Evolutionary conservation across 2,329 filamentous ascomycete species (phyloP).

Genomic region (Fusarium sp.): DNA sequence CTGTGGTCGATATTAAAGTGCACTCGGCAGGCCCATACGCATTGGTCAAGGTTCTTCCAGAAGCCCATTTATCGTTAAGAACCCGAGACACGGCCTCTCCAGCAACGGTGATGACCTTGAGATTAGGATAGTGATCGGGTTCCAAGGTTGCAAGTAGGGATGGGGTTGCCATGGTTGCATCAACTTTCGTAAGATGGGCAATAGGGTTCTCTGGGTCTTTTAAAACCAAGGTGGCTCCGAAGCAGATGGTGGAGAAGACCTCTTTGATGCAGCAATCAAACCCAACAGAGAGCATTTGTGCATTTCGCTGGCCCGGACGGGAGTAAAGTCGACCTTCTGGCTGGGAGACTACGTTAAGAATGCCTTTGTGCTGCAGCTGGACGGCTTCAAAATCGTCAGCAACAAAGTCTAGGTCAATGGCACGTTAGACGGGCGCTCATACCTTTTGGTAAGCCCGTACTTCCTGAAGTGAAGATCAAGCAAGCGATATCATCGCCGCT

Average conservation of each 20-base stretch:
- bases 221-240: background rate
- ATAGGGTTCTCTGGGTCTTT: background rate
- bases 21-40: background rate
- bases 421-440: background rate
- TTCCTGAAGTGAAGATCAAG: conserved; percentile 1
- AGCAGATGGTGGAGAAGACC: background rate
- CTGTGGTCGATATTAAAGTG: background rate
- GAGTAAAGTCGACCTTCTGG: background rate
- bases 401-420: too few species aligned
- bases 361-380: background rate
- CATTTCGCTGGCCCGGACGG: background rate
- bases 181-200: background rate
- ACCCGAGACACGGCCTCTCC: background rate
- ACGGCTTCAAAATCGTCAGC: too few species aligned
- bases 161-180: background rate
- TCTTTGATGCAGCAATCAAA: background rate
- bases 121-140: background rate
- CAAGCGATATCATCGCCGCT: background rate
- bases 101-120: background rate
- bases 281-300: background rate
- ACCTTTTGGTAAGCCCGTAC: background rate
- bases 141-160: background rate
- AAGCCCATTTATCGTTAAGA: background rate
- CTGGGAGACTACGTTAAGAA: background rate
- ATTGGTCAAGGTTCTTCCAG: background rate